Conservation (phyloP, 768 basidiomycete genomes). For the Suillus spraguei region DNA sequence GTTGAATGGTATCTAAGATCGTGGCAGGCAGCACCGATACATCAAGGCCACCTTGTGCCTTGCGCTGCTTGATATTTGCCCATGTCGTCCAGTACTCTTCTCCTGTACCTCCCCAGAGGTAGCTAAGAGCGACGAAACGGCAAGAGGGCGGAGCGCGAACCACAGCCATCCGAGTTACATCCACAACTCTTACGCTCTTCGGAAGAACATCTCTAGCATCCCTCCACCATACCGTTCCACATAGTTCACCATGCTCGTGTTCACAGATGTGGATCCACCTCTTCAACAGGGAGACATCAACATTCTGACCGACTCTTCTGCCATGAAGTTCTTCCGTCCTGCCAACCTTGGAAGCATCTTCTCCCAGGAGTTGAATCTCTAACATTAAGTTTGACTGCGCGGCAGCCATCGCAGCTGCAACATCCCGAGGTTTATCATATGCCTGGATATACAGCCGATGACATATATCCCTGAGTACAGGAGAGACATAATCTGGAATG, state of each 20-base stretch:
- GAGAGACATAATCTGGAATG: background rate
- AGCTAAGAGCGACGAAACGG: slow-evolving; percentile 15
- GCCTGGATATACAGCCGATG: slow-evolving; percentile 11
- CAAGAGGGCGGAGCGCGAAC: slow-evolving; percentile 10
- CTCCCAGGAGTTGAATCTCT: slow-evolving; percentile 14
- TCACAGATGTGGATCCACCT: slow-evolving; percentile 12
- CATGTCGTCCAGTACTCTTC: slow-evolving; percentile 13
- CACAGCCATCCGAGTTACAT: slow-evolving; percentile 11
- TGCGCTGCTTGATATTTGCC: slow-evolving; percentile 11
- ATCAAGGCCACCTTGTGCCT: slow-evolving; percentile 2
- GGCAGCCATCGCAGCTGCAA: background rate
- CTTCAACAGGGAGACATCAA: slow-evolving; percentile 13
- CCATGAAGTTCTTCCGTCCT: slow-evolving; percentile 13
- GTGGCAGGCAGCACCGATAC: slow-evolving; percentile 9
- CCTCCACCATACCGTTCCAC: slow-evolving; percentile 14
- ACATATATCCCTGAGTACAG: background rate
- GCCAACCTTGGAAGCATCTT: slow-evolving; percentile 7
- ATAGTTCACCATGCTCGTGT: slow-evolving; percentile 1
- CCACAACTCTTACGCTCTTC: slow-evolving; percentile 5
- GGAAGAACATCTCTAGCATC: slow-evolving; percentile 6
- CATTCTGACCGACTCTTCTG: slow-evolving; percentile 10
- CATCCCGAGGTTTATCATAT: background rate
- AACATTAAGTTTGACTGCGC: background rate
- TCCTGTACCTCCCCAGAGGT: slow-evolving; percentile 15
- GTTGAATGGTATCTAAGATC: slow-evolving; percentile 11